phyloP scores from a whole-genome alignment of 2,329 filamentous ascomycete genomes.

The Aspergillus puulaauensis region DNA sequence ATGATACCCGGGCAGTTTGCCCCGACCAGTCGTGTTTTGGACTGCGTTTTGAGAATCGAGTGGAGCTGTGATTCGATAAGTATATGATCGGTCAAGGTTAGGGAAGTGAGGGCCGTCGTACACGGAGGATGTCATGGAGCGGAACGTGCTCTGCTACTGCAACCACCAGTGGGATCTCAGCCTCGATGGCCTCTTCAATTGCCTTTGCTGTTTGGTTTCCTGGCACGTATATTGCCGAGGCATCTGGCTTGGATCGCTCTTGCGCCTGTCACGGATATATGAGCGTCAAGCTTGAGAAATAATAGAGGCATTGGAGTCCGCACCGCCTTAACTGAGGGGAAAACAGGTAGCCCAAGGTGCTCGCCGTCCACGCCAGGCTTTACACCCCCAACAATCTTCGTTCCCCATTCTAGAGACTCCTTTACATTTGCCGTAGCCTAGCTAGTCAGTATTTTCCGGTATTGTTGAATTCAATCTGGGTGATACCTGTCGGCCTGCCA shows the following conservation, averaged over 20 bases:
- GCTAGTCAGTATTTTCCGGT: constrained; percentile 18
- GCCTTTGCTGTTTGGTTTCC: constrained; percentile 70
- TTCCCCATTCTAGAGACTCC: constrained; percentile 75
- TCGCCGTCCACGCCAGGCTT: constrained; percentile 69
- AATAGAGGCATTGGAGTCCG: not conserved
- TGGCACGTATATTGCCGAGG: constrained; percentile 76
- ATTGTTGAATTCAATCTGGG: constrained; percentile 4
- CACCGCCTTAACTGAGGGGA: constrained; percentile 65
- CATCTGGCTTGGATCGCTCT: constrained; percentile 69
- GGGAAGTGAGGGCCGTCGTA: constrained; percentile 29
- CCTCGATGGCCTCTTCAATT: constrained; percentile 77
- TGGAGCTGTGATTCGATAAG: constrained; percentile 53
- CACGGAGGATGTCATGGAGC: constrained; percentile 72
- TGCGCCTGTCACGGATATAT: constrained; percentile 53
- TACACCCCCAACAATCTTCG: constrained; percentile 76
- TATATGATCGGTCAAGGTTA: not conserved
- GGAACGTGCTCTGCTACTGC: constrained; percentile 80
- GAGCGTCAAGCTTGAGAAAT: not conserved
- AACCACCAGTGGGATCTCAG: constrained; percentile 74
- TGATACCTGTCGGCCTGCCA: constrained; percentile 37
- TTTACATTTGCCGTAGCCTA: constrained; percentile 72
- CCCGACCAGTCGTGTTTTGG: constrained; percentile 70
- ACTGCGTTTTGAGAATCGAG: constrained; percentile 69
- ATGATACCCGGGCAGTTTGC: constrained; percentile 83
- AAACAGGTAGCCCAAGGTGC: constrained; percentile 70